A percentile compares a stretch with the other conserved stretches of the same genome.
Evolutionary conservation across 495 filamentous ascomycete genomes (phyloP).

Genomic region (Penicillium bovifimosum): DNA sequence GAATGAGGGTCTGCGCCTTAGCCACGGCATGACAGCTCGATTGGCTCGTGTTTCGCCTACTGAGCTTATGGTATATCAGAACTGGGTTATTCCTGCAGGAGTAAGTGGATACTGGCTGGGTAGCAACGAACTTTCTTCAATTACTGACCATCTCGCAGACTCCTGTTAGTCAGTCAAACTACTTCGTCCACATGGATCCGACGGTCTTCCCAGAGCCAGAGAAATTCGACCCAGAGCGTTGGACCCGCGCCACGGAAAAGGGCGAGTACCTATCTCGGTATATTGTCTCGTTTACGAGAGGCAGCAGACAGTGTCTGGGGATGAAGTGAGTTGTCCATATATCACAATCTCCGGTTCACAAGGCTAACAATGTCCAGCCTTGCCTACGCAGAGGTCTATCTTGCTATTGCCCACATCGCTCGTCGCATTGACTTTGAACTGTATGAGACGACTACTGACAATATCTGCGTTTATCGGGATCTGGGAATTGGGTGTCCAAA

Average conservation of each 20-base stretch:
- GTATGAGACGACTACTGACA: slow-evolving; percentile 30
- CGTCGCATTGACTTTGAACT: slow-evolving; percentile 34
- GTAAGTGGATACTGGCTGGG: slow-evolving; percentile 18
- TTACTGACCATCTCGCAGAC: slow-evolving; percentile 22
- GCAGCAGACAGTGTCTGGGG: slow-evolving; percentile 43
- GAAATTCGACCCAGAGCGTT: slow-evolving; percentile 46
- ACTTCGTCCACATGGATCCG: slow-evolving; percentile 43
- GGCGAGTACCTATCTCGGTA: slow-evolving; percentile 26
- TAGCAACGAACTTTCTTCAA: neutral
- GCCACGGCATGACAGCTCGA: slow-evolving; percentile 36
- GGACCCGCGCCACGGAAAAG: slow-evolving; percentile 29
- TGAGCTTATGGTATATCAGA: slow-evolving; percentile 34
- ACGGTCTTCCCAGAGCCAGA: slow-evolving; percentile 43
- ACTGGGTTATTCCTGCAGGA: slow-evolving; percentile 31
- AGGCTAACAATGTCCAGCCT: slow-evolving; percentile 23
- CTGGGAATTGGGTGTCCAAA: slow-evolving; percentile 17
- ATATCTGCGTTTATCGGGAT: slow-evolving; percentile 27
- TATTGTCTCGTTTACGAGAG: slow-evolving; percentile 41
- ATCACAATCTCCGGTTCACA: neutral
- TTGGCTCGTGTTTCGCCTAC: slow-evolving; percentile 37
- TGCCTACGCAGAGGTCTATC: slow-evolving; percentile 37
- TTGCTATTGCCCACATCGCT: slow-evolving; percentile 31
- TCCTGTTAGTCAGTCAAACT: slow-evolving; percentile 43
- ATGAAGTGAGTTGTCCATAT: slow-evolving; percentile 31
- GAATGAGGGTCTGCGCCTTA: slow-evolving; percentile 43